phyloP scores from a whole-genome alignment of 2,329 filamentous ascomycete species.

The Penicillium sp. region DNA sequence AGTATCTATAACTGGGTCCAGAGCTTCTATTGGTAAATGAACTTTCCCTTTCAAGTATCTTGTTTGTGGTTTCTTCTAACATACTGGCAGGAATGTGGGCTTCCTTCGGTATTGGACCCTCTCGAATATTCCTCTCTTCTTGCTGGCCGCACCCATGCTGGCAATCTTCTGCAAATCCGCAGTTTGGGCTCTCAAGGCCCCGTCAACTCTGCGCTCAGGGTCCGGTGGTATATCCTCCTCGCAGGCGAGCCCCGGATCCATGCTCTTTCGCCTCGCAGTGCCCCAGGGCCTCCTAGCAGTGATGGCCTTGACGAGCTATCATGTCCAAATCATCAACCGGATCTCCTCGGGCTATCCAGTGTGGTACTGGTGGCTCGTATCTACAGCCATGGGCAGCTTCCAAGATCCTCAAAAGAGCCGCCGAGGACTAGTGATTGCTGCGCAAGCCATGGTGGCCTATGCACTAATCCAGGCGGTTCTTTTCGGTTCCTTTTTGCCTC shows the following conservation, averaged over 20 bases:
- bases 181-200: conserved; percentile 49
- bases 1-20: conserved; percentile 95
- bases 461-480: conserved; percentile 79
- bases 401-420: conserved; percentile 27
- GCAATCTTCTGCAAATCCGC: conserved; percentile 70
- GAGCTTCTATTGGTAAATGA: conserved; percentile 79
- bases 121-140: conserved; percentile 84
- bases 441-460: conserved; percentile 80
- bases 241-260: conserved; percentile 32
- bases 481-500: conserved; percentile 89
- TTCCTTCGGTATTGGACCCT: conserved; percentile 89
- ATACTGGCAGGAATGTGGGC: conserved; percentile 74
- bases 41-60: not conserved
- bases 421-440: conserved; percentile 44
- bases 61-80: conserved; percentile 22
- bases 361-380: conserved; percentile 84
- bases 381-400: conserved; percentile 35
- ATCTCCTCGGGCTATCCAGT: conserved; percentile 86
- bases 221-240: conserved; percentile 25
- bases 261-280: conserved; percentile 66
- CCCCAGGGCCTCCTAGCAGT: conserved; percentile 74
- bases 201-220: conserved; percentile 27
- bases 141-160: conserved; percentile 80
- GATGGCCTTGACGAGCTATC: conserved; percentile 78
- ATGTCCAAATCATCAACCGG: conserved; percentile 92